Evolutionary conservation across 371 early-diverging fungal genomes (phyloP).

Genomic region (Saksenaea vasiformis): DNA sequence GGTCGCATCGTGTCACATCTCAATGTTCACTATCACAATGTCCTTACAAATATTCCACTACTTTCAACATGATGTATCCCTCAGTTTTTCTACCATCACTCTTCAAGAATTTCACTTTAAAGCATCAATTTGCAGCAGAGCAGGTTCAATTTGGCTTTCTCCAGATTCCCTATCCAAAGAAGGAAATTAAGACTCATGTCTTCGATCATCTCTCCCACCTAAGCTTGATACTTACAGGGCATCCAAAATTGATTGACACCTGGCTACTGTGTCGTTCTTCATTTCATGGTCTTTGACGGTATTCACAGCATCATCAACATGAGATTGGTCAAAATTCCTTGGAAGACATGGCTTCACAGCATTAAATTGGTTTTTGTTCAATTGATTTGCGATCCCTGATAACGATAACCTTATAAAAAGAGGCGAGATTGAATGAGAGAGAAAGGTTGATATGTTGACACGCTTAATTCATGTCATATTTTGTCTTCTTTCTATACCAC

Average conservation of each 20-base stretch:
- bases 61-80: conserved; percentile 11
- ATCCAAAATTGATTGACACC: conserved; percentile 12
- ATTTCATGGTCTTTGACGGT: conserved; percentile 10
- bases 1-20: too few species aligned
- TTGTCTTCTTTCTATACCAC: background rate
- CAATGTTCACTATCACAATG: background rate
- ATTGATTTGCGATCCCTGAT: conserved; percentile 13
- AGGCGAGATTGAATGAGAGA: conserved; percentile 1
- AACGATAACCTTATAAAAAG: conserved; percentile 8
- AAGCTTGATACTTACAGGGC: conserved; percentile 9
- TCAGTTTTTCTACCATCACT: conserved; percentile 3
- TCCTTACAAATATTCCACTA: background rate
- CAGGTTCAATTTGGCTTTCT: conserved; percentile 6
- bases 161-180: conserved; percentile 10
- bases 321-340: conserved; percentile 10
- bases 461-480: background rate
- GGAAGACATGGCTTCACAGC: conserved; percentile 10
- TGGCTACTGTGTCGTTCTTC: conserved; percentile 13
- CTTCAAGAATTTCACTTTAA: conserved; percentile 15
- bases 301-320: conserved; percentile 6
- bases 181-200: conserved; percentile 5
- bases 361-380: conserved; percentile 12
- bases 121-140: conserved; percentile 11
- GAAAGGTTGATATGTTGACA: background rate
- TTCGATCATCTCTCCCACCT: background rate